Evolutionary conservation across 2,329 filamentous ascomycete genomes (phyloP).

Genomic region (Canariomyces notabilis): DNA sequence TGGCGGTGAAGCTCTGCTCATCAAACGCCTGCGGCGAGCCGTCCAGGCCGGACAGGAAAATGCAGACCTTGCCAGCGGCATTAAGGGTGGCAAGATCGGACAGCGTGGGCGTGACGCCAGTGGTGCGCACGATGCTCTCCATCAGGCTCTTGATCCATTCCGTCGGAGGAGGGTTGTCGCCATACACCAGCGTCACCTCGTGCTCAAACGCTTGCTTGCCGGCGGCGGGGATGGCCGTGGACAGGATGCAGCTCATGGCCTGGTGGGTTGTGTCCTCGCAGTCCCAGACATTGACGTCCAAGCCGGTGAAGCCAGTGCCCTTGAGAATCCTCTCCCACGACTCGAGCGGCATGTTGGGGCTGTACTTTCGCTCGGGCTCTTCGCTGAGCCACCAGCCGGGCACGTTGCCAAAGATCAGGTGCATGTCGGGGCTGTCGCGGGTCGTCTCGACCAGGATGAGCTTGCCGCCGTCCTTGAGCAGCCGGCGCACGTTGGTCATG

Average conservation of each 20-base stretch:
- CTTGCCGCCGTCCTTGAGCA: slow-evolving; percentile 35
- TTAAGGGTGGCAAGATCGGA: not conserved
- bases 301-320: slow-evolving; percentile 14
- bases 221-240: not conserved
- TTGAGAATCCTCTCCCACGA: slow-evolving; percentile 28
- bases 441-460: slow-evolving; percentile 26
- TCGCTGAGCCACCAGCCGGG: slow-evolving; percentile 33
- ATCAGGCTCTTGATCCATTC: no score
- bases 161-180: no score
- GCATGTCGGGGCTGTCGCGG: not conserved
- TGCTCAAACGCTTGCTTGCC: no score
- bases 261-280: slow-evolving; percentile 5
- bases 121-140: no score
- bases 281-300: slow-evolving; percentile 11
- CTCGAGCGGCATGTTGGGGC: slow-evolving; percentile 25
- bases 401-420: slow-evolving; percentile 22
- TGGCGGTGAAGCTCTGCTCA: not conserved
- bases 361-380: slow-evolving; percentile 24
- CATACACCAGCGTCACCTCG: no score
- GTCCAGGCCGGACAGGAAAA: not conserved
- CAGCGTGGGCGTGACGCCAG: no score
- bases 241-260: not conserved
- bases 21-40: not conserved
- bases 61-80: not conserved
- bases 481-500: slow-evolving; percentile 28